phyloP scores from a whole-genome alignment of 2,329 filamentous ascomycete genomes.

The Alternaria ventricosa region DNA sequence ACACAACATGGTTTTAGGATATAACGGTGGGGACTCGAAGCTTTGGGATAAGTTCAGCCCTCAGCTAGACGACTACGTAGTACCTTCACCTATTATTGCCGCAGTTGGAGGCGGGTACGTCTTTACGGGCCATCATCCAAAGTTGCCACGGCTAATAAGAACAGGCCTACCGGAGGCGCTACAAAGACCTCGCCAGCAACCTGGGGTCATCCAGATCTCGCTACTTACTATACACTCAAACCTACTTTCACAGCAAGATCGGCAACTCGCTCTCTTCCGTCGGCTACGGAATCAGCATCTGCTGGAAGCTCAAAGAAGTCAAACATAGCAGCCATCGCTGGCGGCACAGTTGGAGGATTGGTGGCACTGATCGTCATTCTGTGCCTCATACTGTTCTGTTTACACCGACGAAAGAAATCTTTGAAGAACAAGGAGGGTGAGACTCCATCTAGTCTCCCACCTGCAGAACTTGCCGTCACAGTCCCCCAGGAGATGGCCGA shows the following conservation, averaged over 20 bases:
- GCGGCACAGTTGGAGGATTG: constrained; percentile 50
- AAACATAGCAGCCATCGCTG: constrained; percentile 49
- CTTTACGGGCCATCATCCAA: not conserved
- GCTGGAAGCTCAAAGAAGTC: constrained; percentile 23
- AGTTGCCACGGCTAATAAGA: constrained; percentile 25
- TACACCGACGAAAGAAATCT: constrained; percentile 46
- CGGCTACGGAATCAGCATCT: constrained; percentile 26
- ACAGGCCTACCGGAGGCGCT: constrained; percentile 59
- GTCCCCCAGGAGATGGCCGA: constrained; percentile 40
- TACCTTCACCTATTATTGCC: constrained; percentile 59
- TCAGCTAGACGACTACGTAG: constrained; percentile 60
- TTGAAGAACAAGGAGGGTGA: constrained; percentile 22
- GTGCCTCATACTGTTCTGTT: constrained; percentile 44
- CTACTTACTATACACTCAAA: constrained; percentile 60
- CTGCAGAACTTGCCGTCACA: constrained; percentile 41
- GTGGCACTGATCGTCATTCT: constrained; percentile 41
- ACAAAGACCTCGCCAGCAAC: constrained; percentile 59
- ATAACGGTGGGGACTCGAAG: constrained; percentile 53
- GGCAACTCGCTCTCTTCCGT: constrained; percentile 57
- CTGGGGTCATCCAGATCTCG: constrained; percentile 61
- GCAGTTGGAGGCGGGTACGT: constrained; percentile 53
- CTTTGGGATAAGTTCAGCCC: constrained; percentile 62
- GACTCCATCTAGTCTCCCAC: constrained; percentile 20
- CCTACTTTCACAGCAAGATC: constrained; percentile 56
- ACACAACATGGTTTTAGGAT: constrained; percentile 63